These are phyloP conservation scores for Leccinellum albellum DNA, from an alignment of 768 basidiomycete genomes.

Conservation along the genomic window DNA sequence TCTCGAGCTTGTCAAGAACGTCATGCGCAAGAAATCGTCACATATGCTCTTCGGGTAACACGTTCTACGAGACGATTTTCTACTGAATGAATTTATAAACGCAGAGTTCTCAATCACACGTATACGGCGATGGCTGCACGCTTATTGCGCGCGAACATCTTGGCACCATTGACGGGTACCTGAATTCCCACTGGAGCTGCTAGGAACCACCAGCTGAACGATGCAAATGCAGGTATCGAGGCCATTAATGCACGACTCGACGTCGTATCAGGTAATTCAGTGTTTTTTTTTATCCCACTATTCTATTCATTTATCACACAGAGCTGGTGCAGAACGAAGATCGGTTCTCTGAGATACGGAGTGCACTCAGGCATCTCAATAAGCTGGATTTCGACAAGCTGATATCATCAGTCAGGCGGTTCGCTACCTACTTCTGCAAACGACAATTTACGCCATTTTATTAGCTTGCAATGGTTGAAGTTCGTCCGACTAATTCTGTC, in stretches of 20 bases:
- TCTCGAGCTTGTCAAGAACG: constrained; percentile 84
- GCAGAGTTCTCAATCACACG: constrained; percentile 72
- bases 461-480: constrained; percentile 69
- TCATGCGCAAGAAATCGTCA: constrained; percentile 56
- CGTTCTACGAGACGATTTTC: background rate
- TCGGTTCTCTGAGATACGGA: constrained; percentile 60
- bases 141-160: constrained; percentile 71
- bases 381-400: constrained; percentile 89
- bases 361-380: constrained; percentile 66
- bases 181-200: background rate
- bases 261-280: constrained; percentile 67
- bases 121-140: constrained; percentile 89
- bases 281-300: background rate
- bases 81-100: background rate
- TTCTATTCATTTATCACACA: constrained; percentile 24
- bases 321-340: constrained; percentile 79
- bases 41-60: constrained; percentile 78
- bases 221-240: constrained; percentile 24
- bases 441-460: background rate
- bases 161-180: constrained; percentile 76
- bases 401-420: constrained; percentile 54
- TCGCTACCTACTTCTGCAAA: background rate
- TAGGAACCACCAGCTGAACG: background rate
- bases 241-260: constrained; percentile 81
- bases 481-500: constrained; percentile 47